phyloP scores from a whole-genome alignment of 2,329 filamentous ascomycete genomes.

The Teratosphaeria pseudoeucalypti region DNA sequence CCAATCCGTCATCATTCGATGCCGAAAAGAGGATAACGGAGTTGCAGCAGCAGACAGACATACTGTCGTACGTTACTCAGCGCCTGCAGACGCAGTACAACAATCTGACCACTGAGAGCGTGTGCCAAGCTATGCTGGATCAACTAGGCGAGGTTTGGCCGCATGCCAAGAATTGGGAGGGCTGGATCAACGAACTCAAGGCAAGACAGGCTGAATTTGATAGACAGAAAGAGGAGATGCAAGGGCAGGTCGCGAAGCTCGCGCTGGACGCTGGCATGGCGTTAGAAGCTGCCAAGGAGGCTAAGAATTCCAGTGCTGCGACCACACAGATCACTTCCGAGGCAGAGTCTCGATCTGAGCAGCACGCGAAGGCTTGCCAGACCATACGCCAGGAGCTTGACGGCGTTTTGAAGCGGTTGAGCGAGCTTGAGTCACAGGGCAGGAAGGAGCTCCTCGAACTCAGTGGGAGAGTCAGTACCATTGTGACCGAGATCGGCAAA shows the following conservation, averaged over 20 bases:
- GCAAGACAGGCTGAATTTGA: neutral
- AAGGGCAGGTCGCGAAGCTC: neutral
- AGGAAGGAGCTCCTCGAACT: neutral
- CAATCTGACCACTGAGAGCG: slow-evolving; percentile 17
- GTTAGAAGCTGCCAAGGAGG: neutral
- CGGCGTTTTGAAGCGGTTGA: neutral
- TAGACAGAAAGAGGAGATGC: neutral
- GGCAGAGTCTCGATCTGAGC: neutral
- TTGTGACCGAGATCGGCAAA: neutral
- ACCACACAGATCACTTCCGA: neutral
- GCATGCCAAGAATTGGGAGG: slow-evolving; percentile 7
- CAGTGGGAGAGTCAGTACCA: neutral
- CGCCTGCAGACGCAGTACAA: slow-evolving; percentile 12
- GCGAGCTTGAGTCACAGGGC: neutral
- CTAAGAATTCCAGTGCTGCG: neutral
- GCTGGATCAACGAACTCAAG: neutral
- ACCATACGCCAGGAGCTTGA: neutral
- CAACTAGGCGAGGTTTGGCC: slow-evolving; percentile 15
- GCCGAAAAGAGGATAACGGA: neutral
- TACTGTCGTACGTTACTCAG: neutral
- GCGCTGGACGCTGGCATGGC: neutral
- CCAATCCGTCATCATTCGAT: neutral
- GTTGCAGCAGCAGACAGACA: neutral
- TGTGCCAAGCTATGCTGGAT: slow-evolving; percentile 13
- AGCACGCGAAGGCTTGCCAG: neutral